These are phyloP conservation scores for Fusarium sacchari DNA, from an alignment of 2,329 filamentous ascomycete species.

Conservation along the genomic window DNA sequence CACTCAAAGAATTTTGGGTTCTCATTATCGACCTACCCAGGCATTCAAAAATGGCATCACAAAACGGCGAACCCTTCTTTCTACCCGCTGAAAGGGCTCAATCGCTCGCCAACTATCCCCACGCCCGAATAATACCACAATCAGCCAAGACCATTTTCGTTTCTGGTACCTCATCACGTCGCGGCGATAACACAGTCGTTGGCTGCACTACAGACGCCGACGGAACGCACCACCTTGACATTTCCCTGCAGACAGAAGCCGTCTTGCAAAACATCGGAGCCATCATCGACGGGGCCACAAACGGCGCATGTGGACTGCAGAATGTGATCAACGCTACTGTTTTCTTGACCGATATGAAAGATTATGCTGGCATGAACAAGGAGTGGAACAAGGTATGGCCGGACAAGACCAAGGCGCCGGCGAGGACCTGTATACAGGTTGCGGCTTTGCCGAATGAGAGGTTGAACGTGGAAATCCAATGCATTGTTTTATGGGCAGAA, in stretches of 20 bases:
- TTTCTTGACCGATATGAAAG: neutral
- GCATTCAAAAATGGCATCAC: too few species aligned
- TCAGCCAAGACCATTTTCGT: neutral
- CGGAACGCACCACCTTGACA: neutral
- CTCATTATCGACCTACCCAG: fast-evolving
- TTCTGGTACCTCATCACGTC: neutral
- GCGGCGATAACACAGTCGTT: neutral
- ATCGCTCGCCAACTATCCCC: neutral
- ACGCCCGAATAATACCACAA: neutral
- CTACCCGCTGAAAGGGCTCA: neutral
- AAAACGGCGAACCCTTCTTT: neutral
- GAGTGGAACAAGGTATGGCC: neutral
- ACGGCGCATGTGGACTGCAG: neutral
- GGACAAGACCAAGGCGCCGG: neutral
- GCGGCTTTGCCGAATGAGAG: neutral
- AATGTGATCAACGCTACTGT: neutral
- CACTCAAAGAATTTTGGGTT: fast-evolving
- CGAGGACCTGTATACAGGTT: neutral
- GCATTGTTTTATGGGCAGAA: neutral
- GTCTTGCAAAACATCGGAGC: neutral
- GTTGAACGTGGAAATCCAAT: neutral
- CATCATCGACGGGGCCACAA: neutral
- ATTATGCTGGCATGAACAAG: neutral
- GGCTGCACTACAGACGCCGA: neutral
- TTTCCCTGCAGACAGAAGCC: neutral